Evolutionary conservation across 2,329 filamentous ascomycete species (phyloP), one percentile per base, ranked within the genome.

Genomic region (Leptodontidium sp.): DNA sequence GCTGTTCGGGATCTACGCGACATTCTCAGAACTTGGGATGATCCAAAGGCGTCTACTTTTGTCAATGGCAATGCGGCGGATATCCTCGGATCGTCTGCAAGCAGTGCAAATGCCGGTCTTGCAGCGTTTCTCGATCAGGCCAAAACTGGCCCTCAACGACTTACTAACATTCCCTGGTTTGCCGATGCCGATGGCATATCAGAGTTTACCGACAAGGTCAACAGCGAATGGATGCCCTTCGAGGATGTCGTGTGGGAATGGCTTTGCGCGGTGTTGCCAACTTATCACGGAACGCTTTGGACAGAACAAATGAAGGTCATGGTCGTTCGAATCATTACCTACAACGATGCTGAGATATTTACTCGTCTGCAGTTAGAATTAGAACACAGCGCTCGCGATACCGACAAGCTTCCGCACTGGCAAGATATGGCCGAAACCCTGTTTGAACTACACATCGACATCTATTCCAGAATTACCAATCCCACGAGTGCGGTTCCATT

Each of bases 371-470:
- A 80, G 1, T 76, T 82, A 29, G 84, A 86, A 35, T 76, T 86
- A 50, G 70, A 79, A 43, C 65, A 59, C 52, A 61, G 69, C 9
- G 38, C 43, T 21, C 29, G 32, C 11, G 67, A 75, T 14, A 29
- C 71, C 1, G 70, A 77, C 40, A 77, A 84, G 52, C 70, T 79
- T 26, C 77, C 77, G 14, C 74, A 82, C 35, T 77, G 86, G 35
- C 72, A 77, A 50, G 86, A 88, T 61, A 83, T 90, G 76, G 80
- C 85, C 1, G 83, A 92, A 75, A 84, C 84, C 2, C 79, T 92
- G 2, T 91, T 90, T 72, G 90, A 92, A 77, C 79, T 92, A 40
- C 90, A 92, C 74, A 82, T 92, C 6, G 90, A 92, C 74, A 81
- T 90, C 9, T 90, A 88, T 76, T 85, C 85, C 6, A 80, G 86